A percentile compares a stretch with the other conserved stretches of the same genome.
Evolutionary conservation across 768 basidiomycete genomes (phyloP).

Genomic region (Peribolospora kevripleyi): DNA sequence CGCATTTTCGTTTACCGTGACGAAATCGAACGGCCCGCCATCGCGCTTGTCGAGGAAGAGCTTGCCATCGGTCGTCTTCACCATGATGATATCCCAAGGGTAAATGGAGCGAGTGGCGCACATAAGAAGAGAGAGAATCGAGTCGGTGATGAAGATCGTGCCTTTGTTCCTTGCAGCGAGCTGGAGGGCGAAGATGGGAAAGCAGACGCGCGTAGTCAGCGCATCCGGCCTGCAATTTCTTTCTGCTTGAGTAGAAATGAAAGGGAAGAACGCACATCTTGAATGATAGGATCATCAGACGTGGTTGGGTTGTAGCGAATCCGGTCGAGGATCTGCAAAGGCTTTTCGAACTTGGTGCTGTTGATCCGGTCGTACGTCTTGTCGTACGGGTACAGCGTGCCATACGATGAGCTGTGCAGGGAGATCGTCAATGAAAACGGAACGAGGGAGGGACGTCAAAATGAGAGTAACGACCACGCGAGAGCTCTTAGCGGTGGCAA

Average conservation of each 20-base stretch:
- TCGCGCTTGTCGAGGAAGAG: constrained; percentile 94
- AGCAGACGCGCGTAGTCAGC: constrained; percentile 1
- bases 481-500: constrained; percentile 2
- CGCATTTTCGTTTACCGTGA: constrained; percentile 97
- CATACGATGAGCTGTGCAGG: constrained; percentile 45
- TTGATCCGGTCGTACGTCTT: constrained; percentile 86
- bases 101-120: constrained; percentile 82
- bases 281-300: constrained; percentile 90
- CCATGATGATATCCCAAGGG: constrained; percentile 94
- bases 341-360: constrained; percentile 59
- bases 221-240: no score
- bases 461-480: background rate
- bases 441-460: background rate
- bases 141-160: constrained; percentile 77
- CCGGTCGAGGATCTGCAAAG: constrained; percentile 74
- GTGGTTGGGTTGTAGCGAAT: constrained; percentile 95
- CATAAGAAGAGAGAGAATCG: constrained; percentile 87
- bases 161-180: constrained; percentile 58
- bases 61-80: constrained; percentile 61
- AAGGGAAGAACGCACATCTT: constrained; percentile 33
- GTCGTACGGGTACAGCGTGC: constrained; percentile 75
- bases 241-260: background rate
- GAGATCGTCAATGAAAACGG: background rate
- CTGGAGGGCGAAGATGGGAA: constrained; percentile 22
- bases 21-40: constrained; percentile 63